Evolutionary conservation across 2,329 filamentous ascomycete species (phyloP), one percentile per base, ranked within the genome.

Genomic region (Xylaria sp.): DNA sequence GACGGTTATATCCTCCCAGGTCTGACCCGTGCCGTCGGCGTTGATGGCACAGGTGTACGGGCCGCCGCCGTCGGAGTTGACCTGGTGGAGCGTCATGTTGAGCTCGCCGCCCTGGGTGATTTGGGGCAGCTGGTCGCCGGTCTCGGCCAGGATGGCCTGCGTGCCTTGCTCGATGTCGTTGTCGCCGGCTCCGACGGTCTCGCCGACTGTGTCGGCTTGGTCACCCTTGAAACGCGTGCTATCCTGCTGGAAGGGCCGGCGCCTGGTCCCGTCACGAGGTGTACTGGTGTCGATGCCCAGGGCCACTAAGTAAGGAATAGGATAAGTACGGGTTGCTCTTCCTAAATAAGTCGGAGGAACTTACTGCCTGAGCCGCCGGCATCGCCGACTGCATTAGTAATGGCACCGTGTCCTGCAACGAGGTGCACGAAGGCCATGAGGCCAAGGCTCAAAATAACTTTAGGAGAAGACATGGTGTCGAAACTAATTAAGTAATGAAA

Each of bases 1-100:
- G 63, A 91, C 88, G 41, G 84, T 79, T 76, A 89, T 86, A 69
- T 85, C 79, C 25, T 80, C 77, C 84, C 87, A 90, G 72, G 81
- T 77, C 57, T 81, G 76, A 28, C 84, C 89, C 4, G 88, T 89
- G 65, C 82, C 89, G 66, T 89, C 88, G 65, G 82, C 79, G 75
- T 90, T 89, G 77, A 91, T 89, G 84, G 88, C 88, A 81, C 89
- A 90, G 7, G 82, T 86, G 80, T 90, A 91, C 1, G 89, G 89
- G 20, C 90, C 90, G 68, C 87, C 89, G 67, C 90, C 90, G 73
- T 92, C 90, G 46, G 83, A 83, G 80, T 91, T 91, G 78, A 91
- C 88, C 78, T 91, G 89, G 80, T 91, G 89, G 10, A 91, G 82
- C 1, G 88, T 91, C 84, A 91, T 90, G 73, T 81, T 81, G 69